Evolutionary conservation across 1,139 yeast genomes (phyloP).

Genomic region (Geotrichum fermentans): DNA sequence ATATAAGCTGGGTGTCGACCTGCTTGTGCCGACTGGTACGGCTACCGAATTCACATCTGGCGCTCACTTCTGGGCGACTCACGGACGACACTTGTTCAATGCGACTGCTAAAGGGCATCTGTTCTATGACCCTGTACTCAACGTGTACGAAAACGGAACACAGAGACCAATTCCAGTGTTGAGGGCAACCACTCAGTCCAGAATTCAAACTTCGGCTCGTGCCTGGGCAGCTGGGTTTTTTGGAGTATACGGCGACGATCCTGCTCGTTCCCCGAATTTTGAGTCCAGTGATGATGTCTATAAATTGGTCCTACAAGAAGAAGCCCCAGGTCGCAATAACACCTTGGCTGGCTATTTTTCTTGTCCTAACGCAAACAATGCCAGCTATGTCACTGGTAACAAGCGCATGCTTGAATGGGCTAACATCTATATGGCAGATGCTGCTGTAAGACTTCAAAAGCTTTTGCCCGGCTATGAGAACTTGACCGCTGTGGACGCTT

Average conservation of each 20-base stretch:
- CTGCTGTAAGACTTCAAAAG: slow-evolving; percentile 41
- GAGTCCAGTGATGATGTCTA: slow-evolving; percentile 27
- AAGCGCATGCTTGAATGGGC: slow-evolving; percentile 35
- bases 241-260: slow-evolving; percentile 37
- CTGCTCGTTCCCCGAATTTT: slow-evolving; percentile 19
- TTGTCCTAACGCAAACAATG: slow-evolving; percentile 38
- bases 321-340: slow-evolving; percentile 37
- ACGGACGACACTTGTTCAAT: slow-evolving; percentile 39
- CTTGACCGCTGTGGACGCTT: slow-evolving; percentile 40
- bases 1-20: slow-evolving; percentile 35
- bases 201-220: slow-evolving; percentile 40
- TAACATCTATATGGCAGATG: slow-evolving; percentile 39
- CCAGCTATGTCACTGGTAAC: slow-evolving; percentile 26
- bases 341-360: slow-evolving; percentile 42
- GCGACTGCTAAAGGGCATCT: slow-evolving; percentile 28
- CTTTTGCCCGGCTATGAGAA: slow-evolving; percentile 42
- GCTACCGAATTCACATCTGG: slow-evolving; percentile 41
- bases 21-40: slow-evolving; percentile 39
- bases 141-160: slow-evolving; percentile 35
- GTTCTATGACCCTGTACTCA: slow-evolving; percentile 30
- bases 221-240: slow-evolving; percentile 47
- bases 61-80: slow-evolving; percentile 41
- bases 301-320: slow-evolving; percentile 36
- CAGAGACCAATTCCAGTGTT: slow-evolving; percentile 35
- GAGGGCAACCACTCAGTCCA: slow-evolving; percentile 41